Evolutionary conservation across 805 yeast genomes (phyloP).

Genomic region (Saccharomycopsis lassenensis): DNA sequence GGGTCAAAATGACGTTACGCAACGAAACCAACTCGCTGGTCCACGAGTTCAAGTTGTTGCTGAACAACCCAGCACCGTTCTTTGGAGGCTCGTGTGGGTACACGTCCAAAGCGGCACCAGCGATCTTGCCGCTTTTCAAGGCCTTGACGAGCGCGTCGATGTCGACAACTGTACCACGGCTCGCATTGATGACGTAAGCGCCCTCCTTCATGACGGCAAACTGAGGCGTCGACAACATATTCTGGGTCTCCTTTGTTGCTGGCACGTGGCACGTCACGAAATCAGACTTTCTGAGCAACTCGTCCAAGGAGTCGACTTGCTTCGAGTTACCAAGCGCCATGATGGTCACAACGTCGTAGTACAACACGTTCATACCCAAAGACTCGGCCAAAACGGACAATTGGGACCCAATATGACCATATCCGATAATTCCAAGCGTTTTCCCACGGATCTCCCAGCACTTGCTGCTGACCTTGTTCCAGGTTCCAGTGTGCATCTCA

Average conservation of each 20-base stretch:
- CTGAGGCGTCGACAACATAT: constrained; percentile 81
- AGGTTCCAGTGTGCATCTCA: constrained; percentile 91
- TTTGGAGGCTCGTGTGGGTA: constrained; percentile 96
- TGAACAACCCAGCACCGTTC: constrained; percentile 79
- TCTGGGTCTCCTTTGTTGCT: constrained; percentile 83
- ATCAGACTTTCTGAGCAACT: constrained; percentile 70
- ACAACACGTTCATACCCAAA: constrained; percentile 92
- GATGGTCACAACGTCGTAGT: constrained; percentile 84
- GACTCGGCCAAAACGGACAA: constrained; percentile 94
- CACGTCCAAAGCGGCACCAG: constrained; percentile 96
- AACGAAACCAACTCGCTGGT: constrained; percentile 68
- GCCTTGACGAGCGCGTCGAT: constrained; percentile 90
- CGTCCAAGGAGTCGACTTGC: constrained; percentile 80
- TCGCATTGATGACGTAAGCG: constrained; percentile 86
- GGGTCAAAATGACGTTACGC: constrained; percentile 86
- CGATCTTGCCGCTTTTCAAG: constrained; percentile 84
- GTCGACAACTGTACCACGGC: constrained; percentile 96
- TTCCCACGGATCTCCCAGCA: constrained; percentile 99
- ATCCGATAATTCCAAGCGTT: constrained; percentile 93
- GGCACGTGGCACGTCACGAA: constrained; percentile 93
- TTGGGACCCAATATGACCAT: constrained; percentile 97
- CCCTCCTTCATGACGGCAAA: constrained; percentile 96
- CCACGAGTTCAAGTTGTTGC: constrained; percentile 68
- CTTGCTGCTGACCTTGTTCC: constrained; percentile 91
- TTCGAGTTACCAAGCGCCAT: constrained; percentile 96